Percentiles rank a stretch among this genome's conserved stretches.
Conservation (phyloP, 768 basidiomycete species). For the Scleroderma bovista region DNA sequence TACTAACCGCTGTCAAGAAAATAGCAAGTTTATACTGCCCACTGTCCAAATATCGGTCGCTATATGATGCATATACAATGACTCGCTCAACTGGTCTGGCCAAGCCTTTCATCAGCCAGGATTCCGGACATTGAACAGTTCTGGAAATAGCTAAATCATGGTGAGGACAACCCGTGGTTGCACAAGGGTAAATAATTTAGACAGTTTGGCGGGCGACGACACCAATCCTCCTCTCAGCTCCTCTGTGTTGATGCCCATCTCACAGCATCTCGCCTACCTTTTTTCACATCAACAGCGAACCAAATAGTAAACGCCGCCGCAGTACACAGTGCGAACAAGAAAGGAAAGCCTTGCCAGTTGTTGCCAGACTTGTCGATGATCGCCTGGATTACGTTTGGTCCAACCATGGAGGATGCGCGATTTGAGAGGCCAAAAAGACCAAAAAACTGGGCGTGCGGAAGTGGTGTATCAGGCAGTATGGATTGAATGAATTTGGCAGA, state of each 20-base stretch:
- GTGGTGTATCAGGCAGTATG: not conserved
- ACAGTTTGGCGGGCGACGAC: too few species aligned
- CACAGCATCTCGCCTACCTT: slow-evolving; percentile 58
- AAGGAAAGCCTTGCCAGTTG: slow-evolving; percentile 84
- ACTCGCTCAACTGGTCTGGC: too few species aligned
- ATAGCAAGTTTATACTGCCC: too few species aligned
- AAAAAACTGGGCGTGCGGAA: slow-evolving; percentile 54
- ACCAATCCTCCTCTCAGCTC: slow-evolving; percentile 1
- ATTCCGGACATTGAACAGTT: too few species aligned
- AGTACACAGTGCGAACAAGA: slow-evolving; percentile 68
- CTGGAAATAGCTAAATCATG: too few species aligned
- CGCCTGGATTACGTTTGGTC: slow-evolving; percentile 79
- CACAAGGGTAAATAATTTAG: too few species aligned
- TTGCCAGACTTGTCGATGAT: slow-evolving; percentile 68
- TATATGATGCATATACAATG: too few species aligned
- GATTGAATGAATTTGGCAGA: not conserved
- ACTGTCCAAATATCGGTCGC: too few species aligned
- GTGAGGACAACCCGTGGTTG: too few species aligned
- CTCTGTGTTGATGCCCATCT: slow-evolving; percentile 42
- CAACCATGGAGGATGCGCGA: slow-evolving; percentile 82
- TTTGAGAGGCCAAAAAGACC: slow-evolving; percentile 82
- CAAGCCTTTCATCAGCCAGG: too few species aligned
- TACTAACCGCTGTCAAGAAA: too few species aligned
- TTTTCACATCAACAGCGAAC: slow-evolving; percentile 62
- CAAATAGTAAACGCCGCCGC: slow-evolving; percentile 70